Evolutionary conservation across 257 asterid species (phyloP).

Genomic region (Paulownia fortunei): DNA sequence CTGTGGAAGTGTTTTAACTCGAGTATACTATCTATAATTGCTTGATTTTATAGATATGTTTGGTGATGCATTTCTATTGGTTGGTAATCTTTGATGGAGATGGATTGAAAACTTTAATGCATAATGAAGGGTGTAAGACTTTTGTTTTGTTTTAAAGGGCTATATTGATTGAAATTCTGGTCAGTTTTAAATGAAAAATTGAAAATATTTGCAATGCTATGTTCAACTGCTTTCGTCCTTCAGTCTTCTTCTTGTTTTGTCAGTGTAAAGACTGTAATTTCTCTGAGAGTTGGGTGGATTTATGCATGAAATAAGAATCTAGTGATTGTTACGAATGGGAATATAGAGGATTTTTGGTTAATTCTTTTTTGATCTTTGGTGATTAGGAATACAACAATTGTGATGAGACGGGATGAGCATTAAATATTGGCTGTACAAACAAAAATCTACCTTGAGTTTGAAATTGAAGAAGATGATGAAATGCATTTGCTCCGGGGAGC

Average conservation of each 20-base stretch:
- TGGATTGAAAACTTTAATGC: conserved; percentile 15
- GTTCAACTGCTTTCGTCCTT: neutral
- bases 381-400: conserved; percentile 42
- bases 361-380: conserved; percentile 14
- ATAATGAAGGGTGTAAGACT: neutral
- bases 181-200: conserved; percentile 3
- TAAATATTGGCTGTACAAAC: conserved; percentile 73
- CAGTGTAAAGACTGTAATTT: neutral
- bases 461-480: conserved; percentile 85
- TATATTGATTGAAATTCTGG: conserved; percentile 8
- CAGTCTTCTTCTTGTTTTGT: neutral
- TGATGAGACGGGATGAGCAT: conserved; percentile 79
- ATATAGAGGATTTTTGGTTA: neutral
- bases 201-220: neutral
- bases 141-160: conserved; percentile 10
- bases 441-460: conserved; percentile 47
- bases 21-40: neutral
- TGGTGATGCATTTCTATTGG: conserved; percentile 24
- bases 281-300: neutral
- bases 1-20: conserved; percentile 17
- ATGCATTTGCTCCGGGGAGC: conserved; percentile 96
- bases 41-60: neutral
- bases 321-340: neutral
- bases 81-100: conserved; percentile 7
- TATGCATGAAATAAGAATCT: neutral